Evolutionary conservation across 2,329 filamentous ascomycete species (phyloP).

Genomic region (Beauveria brongniartii): DNA sequence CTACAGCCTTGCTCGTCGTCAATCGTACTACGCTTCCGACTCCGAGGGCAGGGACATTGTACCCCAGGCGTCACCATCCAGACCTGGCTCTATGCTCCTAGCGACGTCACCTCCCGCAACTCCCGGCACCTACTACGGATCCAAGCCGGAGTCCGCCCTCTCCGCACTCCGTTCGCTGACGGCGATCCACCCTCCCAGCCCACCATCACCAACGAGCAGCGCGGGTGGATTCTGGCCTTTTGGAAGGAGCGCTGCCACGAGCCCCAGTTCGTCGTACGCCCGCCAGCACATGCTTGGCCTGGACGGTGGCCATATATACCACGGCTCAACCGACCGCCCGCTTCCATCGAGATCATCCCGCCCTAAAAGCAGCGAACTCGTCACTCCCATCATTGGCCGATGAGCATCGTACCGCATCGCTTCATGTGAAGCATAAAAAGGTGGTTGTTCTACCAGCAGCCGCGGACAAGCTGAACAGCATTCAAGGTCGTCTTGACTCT

Average conservation of each 20-base stretch:
- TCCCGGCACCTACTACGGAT: constrained; percentile 28
- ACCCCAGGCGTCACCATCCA: constrained; percentile 54
- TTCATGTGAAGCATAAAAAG: neutral
- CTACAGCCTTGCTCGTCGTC: constrained; percentile 27
- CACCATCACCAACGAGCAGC: constrained; percentile 42
- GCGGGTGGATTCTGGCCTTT: constrained; percentile 46
- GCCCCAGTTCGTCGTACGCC: constrained; percentile 45
- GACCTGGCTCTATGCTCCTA: constrained; percentile 47
- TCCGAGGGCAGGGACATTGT: constrained; percentile 54
- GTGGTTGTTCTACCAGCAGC: neutral
- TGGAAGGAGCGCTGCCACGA: constrained; percentile 39
- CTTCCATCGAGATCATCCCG: constrained; percentile 50
- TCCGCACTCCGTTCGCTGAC: constrained; percentile 46
- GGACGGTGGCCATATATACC: constrained; percentile 37
- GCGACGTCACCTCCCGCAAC: constrained; percentile 44
- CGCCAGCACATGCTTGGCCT: constrained; percentile 38
- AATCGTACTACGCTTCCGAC: constrained; percentile 37
- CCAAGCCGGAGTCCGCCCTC: constrained; percentile 36
- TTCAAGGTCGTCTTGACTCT: neutral
- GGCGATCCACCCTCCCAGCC: constrained; percentile 42
- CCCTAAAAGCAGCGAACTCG: constrained; percentile 55
- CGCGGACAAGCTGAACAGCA: neutral
- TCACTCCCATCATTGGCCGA: constrained; percentile 50
- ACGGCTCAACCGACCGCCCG: constrained; percentile 41
- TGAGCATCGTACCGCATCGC: constrained; percentile 19